Base-by-base conservation (phyloP, 2,329 filamentous ascomycete genomes). In the Colletotrichum theobromicola region DNA sequence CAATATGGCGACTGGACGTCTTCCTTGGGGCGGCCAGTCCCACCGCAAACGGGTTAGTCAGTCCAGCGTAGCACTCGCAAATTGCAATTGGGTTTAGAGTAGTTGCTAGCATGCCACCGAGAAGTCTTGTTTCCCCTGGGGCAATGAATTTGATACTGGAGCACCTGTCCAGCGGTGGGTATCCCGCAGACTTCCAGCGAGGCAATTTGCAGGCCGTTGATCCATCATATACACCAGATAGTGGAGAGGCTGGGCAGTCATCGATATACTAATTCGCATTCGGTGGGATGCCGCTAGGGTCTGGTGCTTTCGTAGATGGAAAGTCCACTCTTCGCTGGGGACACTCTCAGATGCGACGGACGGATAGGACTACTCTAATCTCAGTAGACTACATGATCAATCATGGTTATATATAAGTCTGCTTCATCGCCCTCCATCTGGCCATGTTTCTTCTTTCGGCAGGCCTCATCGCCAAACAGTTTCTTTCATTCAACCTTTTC, bases 211-310 rank as follows among this genome's bases (percentile, higher is more conserved):
- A 50, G 42, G 18, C 8, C 18, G 58, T 26, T 50, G 26, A 50
- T 34, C 21, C 42, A n/a, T 65, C 69, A 65, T 70, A n/a, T 70
- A 73, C 28, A 30, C 60, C n/a, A 65, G 21, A 65, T 70, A 30
- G 58, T 73, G 70, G 66, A 64, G 58, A 70, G 35, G 53, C 71
- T 73, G 26, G 71, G 71, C 71, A 70, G 66, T 73, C 50, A n/a
- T 60, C 71, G n/a, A 73, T 60, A 73, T 55, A 70, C 58, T 34
- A 50, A 68, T 8, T 16, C 26, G 18, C 2, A 15, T 26, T 57
- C 28, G 30, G 35, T 69, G 46, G 64, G 28, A 37, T 30, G 16
- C 62, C 28, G 55, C 30, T 26, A 28, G 46, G 24, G 32, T n/a
- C n/a, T n/a, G n/a, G n/a, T n/a, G n/a, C 16, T 21, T n/a, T 26